Evolutionary conservation across 306 rosid species (phyloP).

Genomic region (Prunus armeniaca): DNA sequence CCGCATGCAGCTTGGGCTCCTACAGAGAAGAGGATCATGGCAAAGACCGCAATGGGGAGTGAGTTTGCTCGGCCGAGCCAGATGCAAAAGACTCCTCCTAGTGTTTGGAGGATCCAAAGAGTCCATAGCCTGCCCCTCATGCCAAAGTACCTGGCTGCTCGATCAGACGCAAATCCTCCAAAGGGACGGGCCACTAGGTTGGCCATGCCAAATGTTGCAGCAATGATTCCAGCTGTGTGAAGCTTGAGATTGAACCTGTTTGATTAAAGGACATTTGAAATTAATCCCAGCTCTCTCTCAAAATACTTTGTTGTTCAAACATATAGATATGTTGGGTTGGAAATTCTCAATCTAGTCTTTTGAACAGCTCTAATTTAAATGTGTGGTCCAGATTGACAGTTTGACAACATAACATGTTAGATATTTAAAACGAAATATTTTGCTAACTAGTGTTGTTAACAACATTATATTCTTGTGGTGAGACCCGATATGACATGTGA

Average conservation of each 20-base stretch:
- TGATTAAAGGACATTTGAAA: neutral
- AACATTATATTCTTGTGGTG: no score
- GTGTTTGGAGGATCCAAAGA: constrained; percentile 75
- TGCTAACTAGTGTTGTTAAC: no score
- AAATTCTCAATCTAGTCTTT: no score
- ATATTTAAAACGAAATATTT: no score
- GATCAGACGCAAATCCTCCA: constrained; percentile 70
- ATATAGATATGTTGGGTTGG: no score
- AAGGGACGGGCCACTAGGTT: constrained; percentile 76
- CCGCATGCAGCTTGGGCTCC: constrained; percentile 98
- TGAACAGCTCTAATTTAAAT: no score
- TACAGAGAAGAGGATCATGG: constrained; percentile 85
- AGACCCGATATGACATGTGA: no score
- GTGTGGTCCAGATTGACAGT: no score
- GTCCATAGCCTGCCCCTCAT: constrained; percentile 88
- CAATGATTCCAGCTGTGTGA: constrained; percentile 83
- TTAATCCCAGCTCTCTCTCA: neutral
- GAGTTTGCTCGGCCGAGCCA: constrained; percentile 80
- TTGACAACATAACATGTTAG: no score
- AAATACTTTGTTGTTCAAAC: no score
- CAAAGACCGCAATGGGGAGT: constrained; percentile 49
- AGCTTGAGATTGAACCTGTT: constrained; percentile 59
- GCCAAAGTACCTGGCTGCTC: constrained; percentile 58
- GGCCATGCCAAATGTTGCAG: constrained; percentile 93
- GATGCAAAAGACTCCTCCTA: constrained; percentile 77